Evolutionary conservation across 2,329 filamentous ascomycete species (phyloP), one percentile per base, ranked within the genome.

Genomic region (Ceratocystis lukuohia): DNA sequence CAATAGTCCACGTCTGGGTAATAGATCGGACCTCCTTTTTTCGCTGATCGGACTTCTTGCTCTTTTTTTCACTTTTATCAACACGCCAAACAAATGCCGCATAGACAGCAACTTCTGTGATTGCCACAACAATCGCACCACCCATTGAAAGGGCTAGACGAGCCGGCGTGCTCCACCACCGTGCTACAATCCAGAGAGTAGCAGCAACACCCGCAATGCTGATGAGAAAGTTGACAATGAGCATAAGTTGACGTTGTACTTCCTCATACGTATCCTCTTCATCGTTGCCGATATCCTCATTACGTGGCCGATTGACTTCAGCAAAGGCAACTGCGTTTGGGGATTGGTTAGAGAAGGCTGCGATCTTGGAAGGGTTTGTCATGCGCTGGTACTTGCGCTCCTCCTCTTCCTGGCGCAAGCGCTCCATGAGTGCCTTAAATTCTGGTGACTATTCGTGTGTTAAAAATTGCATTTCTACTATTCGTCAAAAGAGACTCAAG

Each of bases 151-250:
- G 74, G 48, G 88, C 87, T 68, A 94, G 73, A 30, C 89, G 78
- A 56, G 84, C 81, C 0, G 88, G 85, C 1, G 87, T 82, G 69
- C 81, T 86, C 89, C 88, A 93, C 81, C 88, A 89, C 63, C 85
- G 80, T 1, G 87, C 87, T 17, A 82, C 82, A n/a, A 91, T 80
- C 89, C 89, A 94, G 44, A 94, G 81, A 6, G 88, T 89, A 1
- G 82, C 85, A 2, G 85, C 88, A 63, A 88, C 88, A 57, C 92
- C 89, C 2, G 93, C 78, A 65, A 96, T 88, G 64, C 90, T 96
- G 65, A 96, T 80, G 48, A 96, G 77, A 63, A 97, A 91, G 74
- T 97, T 99, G 71, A 96, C 81, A 64, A 97, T 91, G 6, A 97
- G 79, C 53, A 88, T 86, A 66, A 94, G 77, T 72, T 94, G 90